These are phyloP conservation scores for Triangularia setosa DNA, from an alignment of 2,329 filamentous ascomycete species.

Conservation along the genomic window DNA sequence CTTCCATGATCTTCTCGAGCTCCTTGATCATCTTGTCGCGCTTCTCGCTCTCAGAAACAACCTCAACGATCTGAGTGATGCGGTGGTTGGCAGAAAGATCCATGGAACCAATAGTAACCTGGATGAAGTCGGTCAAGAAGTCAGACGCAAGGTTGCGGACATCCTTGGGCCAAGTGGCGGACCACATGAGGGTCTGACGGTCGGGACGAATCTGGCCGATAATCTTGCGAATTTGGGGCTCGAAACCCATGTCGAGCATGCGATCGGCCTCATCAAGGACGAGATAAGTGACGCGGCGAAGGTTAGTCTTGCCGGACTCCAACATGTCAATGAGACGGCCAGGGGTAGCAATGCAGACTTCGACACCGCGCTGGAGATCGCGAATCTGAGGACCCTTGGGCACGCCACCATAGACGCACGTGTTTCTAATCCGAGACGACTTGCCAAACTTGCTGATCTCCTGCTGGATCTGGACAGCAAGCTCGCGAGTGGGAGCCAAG, in stretches of 20 bases:
- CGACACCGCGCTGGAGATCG: slow-evolving; percentile 89
- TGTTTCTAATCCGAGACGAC: slow-evolving; percentile 96
- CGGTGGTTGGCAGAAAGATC: slow-evolving; percentile 95
- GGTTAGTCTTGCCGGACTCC: slow-evolving; percentile 95
- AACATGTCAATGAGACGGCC: slow-evolving; percentile 98
- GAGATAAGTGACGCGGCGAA: slow-evolving; percentile 95
- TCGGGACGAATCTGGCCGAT: slow-evolving; percentile 96
- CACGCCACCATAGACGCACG: slow-evolving; percentile 98
- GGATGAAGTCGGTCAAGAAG: slow-evolving; percentile 93
- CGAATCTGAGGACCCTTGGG: slow-evolving; percentile 96
- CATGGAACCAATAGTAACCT: slow-evolving; percentile 97
- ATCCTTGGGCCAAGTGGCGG: slow-evolving; percentile 98
- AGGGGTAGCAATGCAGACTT: slow-evolving; percentile 97
- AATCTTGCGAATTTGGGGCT: slow-evolving; percentile 98
- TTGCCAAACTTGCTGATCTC: slow-evolving; percentile 99
- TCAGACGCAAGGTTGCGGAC: slow-evolving; percentile 87
- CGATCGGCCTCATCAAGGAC: slow-evolving; percentile 98
- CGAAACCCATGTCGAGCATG: slow-evolving; percentile 99
- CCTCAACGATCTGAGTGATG: slow-evolving; percentile 96
- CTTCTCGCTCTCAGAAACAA: slow-evolving; percentile 95
- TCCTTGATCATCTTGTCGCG: slow-evolving; percentile 96
- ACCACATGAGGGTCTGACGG: slow-evolving; percentile 99
- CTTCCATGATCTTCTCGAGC: slow-evolving; percentile 95
- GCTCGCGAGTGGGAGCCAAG: slow-evolving; percentile 91
- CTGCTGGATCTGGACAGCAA: slow-evolving; percentile 97